Evolutionary conservation across 2,329 filamentous ascomycete species (phyloP).

Genomic region (Tolypocladium pustulatum): DNA sequence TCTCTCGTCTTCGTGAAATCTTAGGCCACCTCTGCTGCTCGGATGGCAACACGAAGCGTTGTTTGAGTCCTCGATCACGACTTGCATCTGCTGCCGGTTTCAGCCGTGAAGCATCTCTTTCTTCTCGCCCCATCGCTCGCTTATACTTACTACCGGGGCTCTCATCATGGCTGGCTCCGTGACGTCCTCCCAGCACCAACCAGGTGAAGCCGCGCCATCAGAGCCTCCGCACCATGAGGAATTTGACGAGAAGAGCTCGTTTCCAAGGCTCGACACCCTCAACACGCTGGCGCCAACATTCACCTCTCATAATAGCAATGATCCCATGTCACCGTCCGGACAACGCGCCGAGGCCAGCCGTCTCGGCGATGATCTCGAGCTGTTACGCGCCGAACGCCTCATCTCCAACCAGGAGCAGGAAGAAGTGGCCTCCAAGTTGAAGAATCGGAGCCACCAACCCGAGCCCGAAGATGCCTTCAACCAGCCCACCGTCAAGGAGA

Average conservation of each 20-base stretch:
- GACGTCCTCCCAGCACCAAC: background rate
- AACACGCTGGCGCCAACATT: constrained; percentile 15
- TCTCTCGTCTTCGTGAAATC: background rate
- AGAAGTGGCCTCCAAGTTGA: constrained; percentile 11
- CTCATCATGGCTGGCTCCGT: background rate
- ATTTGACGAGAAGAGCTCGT: constrained; percentile 12
- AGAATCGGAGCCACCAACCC: constrained; percentile 20
- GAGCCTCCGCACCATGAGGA: constrained; percentile 4
- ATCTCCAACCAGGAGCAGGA: constrained; percentile 33
- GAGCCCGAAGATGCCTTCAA: constrained; percentile 38
- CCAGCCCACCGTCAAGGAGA: constrained; percentile 15
- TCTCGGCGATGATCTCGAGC: constrained; percentile 37
- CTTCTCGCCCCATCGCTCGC: background rate
- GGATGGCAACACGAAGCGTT: background rate
- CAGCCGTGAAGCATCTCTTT: background rate
- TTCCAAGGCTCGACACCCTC: constrained; percentile 19
- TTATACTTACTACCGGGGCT: background rate
- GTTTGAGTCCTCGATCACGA: background rate
- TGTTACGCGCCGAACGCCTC: constrained; percentile 35
- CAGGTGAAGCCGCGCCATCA: background rate
- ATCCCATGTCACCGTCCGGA: constrained; percentile 11
- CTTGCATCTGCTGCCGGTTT: background rate
- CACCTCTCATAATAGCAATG: constrained; percentile 12
- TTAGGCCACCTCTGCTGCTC: background rate
- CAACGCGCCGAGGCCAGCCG: constrained; percentile 25